Base-by-base conservation (phyloP, 108 stramenopile genomes). In the Pseudonitzschia pungens region DNA sequence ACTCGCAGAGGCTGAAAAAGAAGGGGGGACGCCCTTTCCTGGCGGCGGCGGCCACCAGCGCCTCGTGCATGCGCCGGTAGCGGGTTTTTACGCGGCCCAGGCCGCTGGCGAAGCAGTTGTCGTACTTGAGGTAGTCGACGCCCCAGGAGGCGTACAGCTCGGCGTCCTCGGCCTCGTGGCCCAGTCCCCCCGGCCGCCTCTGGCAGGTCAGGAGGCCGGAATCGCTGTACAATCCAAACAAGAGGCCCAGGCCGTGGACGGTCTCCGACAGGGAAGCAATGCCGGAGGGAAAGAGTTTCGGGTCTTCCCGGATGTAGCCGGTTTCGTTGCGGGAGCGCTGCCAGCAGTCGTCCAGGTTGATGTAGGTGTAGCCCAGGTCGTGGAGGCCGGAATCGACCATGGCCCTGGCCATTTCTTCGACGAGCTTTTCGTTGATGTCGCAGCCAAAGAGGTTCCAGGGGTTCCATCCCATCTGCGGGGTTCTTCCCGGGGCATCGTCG, bases 291-390 rank as follows among this genome's bases (percentile, higher is more conserved):
- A 89, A 92, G 21, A 48, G 60, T 5, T 42, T 41, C 5, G 62
- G 28, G 66, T 86, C 79, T 50, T 69, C 79, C 53, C 36, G 28
- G 36, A 86, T 63, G 28, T 69, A 58, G 15, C 85, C 85, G 12
- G 63, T 48, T 22, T 55, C 41, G 68, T 74, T 70, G 11, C 79
- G 73, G n/a, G 51, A 40, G 2, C 54, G 54, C 20, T 73, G 59
- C 91, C 91, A 92, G 60, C 88, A 84, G 52, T 88, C 88, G 64
- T 89, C 88, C 28, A 87, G 33, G 48, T 81, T 86, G 56, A 89
- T 29, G 57, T 81, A 88, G 11, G 43, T 14, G 71, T 89, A 92
- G 29, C 91, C 91, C 54, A 71, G 0, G 15, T 72, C 60, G 18
- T 58, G 48, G 14, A 79, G 57, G 27, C 72, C 72, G 12, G 57